These are phyloP conservation scores for Penicillium palitans DNA, from an alignment of 2,329 filamentous ascomycete genomes.

Conservation along the genomic window DNA sequence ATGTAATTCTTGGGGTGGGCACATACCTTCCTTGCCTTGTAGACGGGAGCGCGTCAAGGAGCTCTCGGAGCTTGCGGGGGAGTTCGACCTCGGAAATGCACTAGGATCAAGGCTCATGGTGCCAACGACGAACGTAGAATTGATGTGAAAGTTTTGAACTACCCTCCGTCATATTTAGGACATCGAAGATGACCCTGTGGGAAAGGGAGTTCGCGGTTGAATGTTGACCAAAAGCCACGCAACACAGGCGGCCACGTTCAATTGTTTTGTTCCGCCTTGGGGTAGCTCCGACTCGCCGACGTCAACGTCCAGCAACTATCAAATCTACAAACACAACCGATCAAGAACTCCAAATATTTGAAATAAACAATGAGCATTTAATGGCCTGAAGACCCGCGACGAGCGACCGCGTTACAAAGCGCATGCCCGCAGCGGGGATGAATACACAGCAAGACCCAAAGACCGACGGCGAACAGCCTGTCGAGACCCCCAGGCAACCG, in stretches of 20 bases:
- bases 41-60: slow-evolving; percentile 75
- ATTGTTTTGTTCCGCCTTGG: slow-evolving; percentile 30
- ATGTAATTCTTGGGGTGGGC: neutral
- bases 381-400: slow-evolving; percentile 16
- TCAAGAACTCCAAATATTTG: neutral
- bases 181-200: slow-evolving; percentile 25
- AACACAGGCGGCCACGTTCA: slow-evolving; percentile 26
- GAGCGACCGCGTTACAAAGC: slow-evolving; percentile 24
- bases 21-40: slow-evolving; percentile 73
- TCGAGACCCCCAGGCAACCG: slow-evolving; percentile 9
- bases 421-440: slow-evolving; percentile 28
- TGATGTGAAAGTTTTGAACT: slow-evolving; percentile 21
- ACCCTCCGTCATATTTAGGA: slow-evolving; percentile 39
- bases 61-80: slow-evolving; percentile 84
- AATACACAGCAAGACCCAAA: slow-evolving; percentile 15
- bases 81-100: slow-evolving; percentile 50
- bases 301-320: slow-evolving; percentile 16
- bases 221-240: slow-evolving; percentile 18
- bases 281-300: slow-evolving; percentile 20
- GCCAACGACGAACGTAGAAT: slow-evolving; percentile 32
- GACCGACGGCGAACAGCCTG: slow-evolving; percentile 18
- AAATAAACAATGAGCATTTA: slow-evolving; percentile 13
- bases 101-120: slow-evolving; percentile 47
- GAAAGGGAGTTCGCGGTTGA: slow-evolving; percentile 18
- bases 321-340: neutral